Percentiles rank a stretch among this genome's conserved stretches.
These are phyloP conservation scores for Rhodotorula sp. DNA, from an alignment of 1,284 basidiomycete species.

Conservation along the genomic window DNA sequence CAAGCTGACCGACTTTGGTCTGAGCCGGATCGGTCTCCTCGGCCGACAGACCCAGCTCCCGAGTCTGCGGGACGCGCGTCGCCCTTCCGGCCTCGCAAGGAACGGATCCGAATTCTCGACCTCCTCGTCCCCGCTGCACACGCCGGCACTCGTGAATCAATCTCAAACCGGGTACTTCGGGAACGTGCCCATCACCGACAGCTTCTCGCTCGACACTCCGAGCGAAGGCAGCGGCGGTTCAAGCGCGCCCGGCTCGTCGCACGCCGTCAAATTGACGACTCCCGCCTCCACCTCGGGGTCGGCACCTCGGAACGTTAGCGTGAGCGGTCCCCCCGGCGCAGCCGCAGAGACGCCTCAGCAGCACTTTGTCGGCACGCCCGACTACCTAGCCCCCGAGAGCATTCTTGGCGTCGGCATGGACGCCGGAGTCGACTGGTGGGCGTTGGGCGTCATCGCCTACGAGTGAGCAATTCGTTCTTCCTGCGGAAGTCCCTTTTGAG, in stretches of 20 bases:
- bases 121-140: constrained; percentile 32
- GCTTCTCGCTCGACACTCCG: constrained; percentile 41
- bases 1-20: constrained; percentile 95
- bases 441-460: constrained; percentile 95
- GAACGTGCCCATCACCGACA: constrained; percentile 37
- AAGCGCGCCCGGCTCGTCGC: constrained; percentile 41
- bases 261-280: not conserved
- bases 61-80: constrained; percentile 65
- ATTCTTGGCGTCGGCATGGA: constrained; percentile 91
- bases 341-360: constrained; percentile 21
- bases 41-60: constrained; percentile 77
- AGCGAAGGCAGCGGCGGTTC: constrained; percentile 77
- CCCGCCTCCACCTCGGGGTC: not conserved
- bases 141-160: constrained; percentile 25
- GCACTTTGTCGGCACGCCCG: constrained; percentile 51
- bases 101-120: constrained; percentile 30
- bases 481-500: not conserved
- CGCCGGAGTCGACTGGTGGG: constrained; percentile 99
- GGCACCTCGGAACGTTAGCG: not conserved
- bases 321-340: constrained; percentile 19
- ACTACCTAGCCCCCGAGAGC: constrained; percentile 52
- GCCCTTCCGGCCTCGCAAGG: constrained; percentile 17
- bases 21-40: constrained; percentile 93
- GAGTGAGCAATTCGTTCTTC: constrained; percentile 55
- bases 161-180: constrained; percentile 42